Percentiles rank a stretch among this genome's conserved stretches.
Evolutionary conservation across 1,139 yeast genomes (phyloP).

Genomic region (Blastobotrys malaysiensis): DNA sequence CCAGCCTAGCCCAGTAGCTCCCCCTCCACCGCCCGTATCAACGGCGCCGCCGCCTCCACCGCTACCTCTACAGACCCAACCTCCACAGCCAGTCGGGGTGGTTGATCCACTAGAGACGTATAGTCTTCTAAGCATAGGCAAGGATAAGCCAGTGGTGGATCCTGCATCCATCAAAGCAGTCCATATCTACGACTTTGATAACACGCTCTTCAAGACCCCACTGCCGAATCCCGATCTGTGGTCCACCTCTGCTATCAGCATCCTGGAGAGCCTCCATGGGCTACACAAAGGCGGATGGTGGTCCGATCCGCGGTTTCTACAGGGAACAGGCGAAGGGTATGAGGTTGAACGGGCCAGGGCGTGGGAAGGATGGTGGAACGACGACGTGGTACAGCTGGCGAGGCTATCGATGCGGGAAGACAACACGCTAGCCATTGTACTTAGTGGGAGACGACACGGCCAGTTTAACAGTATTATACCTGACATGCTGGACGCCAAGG

Average conservation of each 20-base stretch:
- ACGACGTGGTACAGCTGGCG: slow-evolving; percentile 35
- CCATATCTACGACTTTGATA: slow-evolving; percentile 46
- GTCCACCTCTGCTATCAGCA: slow-evolving; percentile 28
- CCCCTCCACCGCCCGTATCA: background rate
- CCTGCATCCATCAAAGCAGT: slow-evolving; percentile 18
- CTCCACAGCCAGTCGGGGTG: background rate
- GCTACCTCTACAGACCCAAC: background rate
- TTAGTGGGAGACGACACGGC: slow-evolving; percentile 39
- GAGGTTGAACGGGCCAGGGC: slow-evolving; percentile 23
- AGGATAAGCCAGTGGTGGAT: background rate
- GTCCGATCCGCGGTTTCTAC: slow-evolving; percentile 36
- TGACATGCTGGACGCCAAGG: slow-evolving; percentile 28
- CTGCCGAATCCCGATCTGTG: slow-evolving; percentile 39
- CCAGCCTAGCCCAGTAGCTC: background rate
- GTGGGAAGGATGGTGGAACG: slow-evolving; percentile 41
- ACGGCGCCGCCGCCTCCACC: background rate
- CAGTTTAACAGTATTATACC: slow-evolving; percentile 29
- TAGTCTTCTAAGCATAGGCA: background rate
- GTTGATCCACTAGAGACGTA: slow-evolving; percentile 8
- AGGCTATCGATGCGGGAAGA: slow-evolving; percentile 32
- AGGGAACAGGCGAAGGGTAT: slow-evolving; percentile 35
- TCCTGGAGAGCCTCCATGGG: slow-evolving; percentile 25
- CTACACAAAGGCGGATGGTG: slow-evolving; percentile 45
- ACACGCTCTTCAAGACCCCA: slow-evolving; percentile 43
- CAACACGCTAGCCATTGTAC: slow-evolving; percentile 35